A percentile compares a stretch with the other conserved stretches of the same genome.
These are phyloP conservation scores for Tirmania nivea DNA, from an alignment of 495 filamentous ascomycete genomes.

Conservation along the genomic window DNA sequence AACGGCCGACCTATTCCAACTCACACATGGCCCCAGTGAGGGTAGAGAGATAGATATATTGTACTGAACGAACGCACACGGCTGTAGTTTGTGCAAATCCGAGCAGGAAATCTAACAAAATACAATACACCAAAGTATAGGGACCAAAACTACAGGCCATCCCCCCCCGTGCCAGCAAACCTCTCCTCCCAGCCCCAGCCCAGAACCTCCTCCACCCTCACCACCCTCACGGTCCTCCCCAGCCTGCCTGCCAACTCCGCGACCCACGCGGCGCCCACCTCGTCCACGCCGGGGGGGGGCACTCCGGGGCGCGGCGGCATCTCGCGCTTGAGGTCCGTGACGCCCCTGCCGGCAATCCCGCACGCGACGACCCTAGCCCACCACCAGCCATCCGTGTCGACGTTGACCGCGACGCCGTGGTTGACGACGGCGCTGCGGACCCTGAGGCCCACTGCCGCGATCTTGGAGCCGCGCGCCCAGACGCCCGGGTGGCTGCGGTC, in stretches of 20 bases:
- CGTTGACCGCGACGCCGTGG: conserved; percentile 29
- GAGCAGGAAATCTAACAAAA: too few relatives aligned
- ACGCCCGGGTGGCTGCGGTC: conserved; percentile 13
- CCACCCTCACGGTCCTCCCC: conserved; percentile 14
- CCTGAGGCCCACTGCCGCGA: neutral
- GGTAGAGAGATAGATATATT: too few relatives aligned
- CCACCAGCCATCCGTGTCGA: conserved; percentile 35
- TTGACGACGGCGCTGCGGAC: conserved; percentile 18
- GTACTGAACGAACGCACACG: too few relatives aligned
- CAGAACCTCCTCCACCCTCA: conserved; percentile 15
- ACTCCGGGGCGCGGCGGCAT: conserved; percentile 31
- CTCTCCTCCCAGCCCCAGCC: conserved; percentile 9
- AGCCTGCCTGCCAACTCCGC: conserved; percentile 24
- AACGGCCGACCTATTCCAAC: too few relatives aligned
- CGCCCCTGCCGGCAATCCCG: conserved; percentile 47
- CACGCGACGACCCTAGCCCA: conserved; percentile 38
- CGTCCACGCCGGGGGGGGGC: conserved; percentile 38
- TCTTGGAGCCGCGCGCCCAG: conserved; percentile 10
- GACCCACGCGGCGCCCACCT: conserved; percentile 60
- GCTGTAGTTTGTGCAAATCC: too few relatives aligned
- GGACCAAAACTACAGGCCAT: too few relatives aligned
- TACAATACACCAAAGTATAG: too few relatives aligned
- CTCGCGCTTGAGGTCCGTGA: conserved; percentile 51
- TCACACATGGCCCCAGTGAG: too few relatives aligned
- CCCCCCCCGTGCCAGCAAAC: neutral